phyloP scores from a whole-genome alignment of 2,329 filamentous ascomycete species.

The Cytospora leucostoma region DNA sequence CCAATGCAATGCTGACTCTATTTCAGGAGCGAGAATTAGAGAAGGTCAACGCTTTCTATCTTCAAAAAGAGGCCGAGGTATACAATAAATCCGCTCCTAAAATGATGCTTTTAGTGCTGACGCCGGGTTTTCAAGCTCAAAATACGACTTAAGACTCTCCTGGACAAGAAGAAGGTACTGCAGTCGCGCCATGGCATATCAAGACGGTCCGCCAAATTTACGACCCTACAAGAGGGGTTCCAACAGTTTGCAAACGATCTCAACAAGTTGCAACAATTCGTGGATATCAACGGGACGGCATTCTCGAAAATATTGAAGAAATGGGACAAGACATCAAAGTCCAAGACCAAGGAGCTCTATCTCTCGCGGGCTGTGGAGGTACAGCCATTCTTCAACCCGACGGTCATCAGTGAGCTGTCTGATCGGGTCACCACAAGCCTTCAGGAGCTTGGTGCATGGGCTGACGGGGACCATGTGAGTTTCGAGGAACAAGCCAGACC shows the following conservation, averaged over 20 bases:
- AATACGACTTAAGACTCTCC: conserved; percentile 83
- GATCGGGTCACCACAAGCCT: conserved; percentile 96
- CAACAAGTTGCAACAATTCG: conserved; percentile 97
- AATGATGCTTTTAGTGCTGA: background rate
- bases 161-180: conserved; percentile 93
- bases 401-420: conserved; percentile 93
- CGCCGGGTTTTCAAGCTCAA: conserved; percentile 67
- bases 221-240: conserved; percentile 93
- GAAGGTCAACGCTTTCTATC: conserved; percentile 96
- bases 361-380: conserved; percentile 95
- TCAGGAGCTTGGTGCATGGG: conserved; percentile 93
- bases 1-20: conserved; percentile 41
- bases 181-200: conserved; percentile 80
- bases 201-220: conserved; percentile 88
- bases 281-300: conserved; percentile 95
- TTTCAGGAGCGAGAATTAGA: conserved; percentile 90
- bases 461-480: conserved; percentile 90
- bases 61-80: conserved; percentile 98
- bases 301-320: conserved; percentile 99
- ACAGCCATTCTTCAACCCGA: conserved; percentile 96
- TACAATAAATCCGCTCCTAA: background rate
- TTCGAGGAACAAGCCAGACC: conserved; percentile 59
- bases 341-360: conserved; percentile 96
- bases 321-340: conserved; percentile 99
- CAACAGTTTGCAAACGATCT: conserved; percentile 96